phyloP scores from a whole-genome alignment of 2,329 filamentous ascomycete genomes.

The Lojkania enalia region DNA sequence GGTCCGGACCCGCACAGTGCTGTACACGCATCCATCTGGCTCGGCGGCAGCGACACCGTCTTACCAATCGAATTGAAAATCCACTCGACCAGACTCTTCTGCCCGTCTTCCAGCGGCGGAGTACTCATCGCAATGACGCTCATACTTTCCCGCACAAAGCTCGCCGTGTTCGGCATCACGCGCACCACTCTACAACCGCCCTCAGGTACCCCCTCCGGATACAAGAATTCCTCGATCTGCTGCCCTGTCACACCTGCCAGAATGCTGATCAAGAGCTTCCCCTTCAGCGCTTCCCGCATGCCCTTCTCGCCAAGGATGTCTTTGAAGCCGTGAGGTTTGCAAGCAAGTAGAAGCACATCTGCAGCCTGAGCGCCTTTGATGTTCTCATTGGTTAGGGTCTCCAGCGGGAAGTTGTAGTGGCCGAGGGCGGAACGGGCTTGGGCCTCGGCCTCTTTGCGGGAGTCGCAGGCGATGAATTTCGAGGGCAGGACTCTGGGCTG shows the following conservation, averaged over 20 bases:
- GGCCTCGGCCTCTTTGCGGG: constrained; percentile 68
- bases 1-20: constrained; percentile 75
- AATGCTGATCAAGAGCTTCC: constrained; percentile 82
- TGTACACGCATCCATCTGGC: constrained; percentile 72
- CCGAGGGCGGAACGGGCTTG: constrained; percentile 68
- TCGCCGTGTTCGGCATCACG: constrained; percentile 84
- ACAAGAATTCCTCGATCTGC: constrained; percentile 68
- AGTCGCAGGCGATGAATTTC: constrained; percentile 80
- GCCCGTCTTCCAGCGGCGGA: constrained; percentile 59
- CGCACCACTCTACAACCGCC: constrained; percentile 68
- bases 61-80: constrained; percentile 76
- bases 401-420: constrained; percentile 64
- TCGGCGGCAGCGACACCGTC: constrained; percentile 67
- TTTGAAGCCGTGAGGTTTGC: constrained; percentile 76
- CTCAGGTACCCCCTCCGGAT: constrained; percentile 55
- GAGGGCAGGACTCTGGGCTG: constrained; percentile 60
- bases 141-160: constrained; percentile 78
- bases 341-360: constrained; percentile 76
- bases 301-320: constrained; percentile 69
- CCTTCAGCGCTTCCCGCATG: constrained; percentile 71
- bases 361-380: constrained; percentile 66
- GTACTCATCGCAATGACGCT: constrained; percentile 69
- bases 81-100: constrained; percentile 67
- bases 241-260: constrained; percentile 73
- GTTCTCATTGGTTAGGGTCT: constrained; percentile 73